Base-by-base conservation (phyloP, 805 yeast species). In the Tetrapisispora phaffii region DNA sequence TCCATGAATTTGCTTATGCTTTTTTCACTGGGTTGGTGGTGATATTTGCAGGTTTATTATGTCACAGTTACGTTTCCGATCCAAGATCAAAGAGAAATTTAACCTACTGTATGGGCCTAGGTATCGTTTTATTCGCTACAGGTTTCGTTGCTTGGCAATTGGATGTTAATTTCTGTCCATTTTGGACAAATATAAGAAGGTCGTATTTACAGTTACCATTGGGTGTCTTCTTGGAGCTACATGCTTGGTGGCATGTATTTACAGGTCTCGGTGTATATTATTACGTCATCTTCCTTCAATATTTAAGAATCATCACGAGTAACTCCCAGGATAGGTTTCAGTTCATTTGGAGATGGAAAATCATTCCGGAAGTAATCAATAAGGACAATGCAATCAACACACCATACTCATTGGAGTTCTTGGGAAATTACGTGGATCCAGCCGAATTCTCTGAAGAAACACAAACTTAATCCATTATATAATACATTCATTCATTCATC, bases 231-330 rank as follows among this genome's bases (percentile, higher is more conserved):
- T 69, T 90, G 31, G 97, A 90, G 63, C 83, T 95, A 24, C 97
- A 90, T 58, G 96, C 95, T 21, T 90, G 97, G 97, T 90, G 97
- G 97, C 97, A 90, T 60, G 67, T 85, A 10, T 72, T 85, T 51
- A 85, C 93, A 0, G 95, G 95, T 0, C 68, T 79, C 19, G 96
- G 97, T 1, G 93, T 90, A 10, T 90, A 90, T 63, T 82, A 73
- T 60, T 89, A 86, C 66, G 74, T 89, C 51, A 79, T 84, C 3
- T 87, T 83, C 59, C 74, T 84, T 57, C 89, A 87, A 67, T 77
- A 83, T 50, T 67, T 89, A 50, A 73, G 90, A 52, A 68, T 82
- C 28, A 79, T 81, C 64, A 73, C 86, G 59, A 69, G 70, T 15
- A 80, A 79, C 5, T 66, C 68, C n/a, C 75, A 76, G 23, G 65